Percentiles rank a stretch among this genome's conserved stretches.
These are phyloP conservation scores for Rehmannia glutinosa DNA, from an alignment of 257 asterid genomes.

Conservation along the genomic window DNA sequence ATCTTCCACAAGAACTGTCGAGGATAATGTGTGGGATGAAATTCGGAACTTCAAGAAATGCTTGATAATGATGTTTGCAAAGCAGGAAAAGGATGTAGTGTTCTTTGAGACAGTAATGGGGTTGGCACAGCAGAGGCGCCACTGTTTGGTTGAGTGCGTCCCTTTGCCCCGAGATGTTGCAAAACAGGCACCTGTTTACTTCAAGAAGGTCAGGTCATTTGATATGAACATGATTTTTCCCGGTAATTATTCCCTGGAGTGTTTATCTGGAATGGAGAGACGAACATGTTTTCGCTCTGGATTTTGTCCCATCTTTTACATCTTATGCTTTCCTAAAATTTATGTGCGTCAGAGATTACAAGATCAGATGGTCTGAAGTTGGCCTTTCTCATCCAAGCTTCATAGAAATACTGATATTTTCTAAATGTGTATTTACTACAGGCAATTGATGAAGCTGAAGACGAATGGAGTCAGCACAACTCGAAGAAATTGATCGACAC, in stretches of 20 bases:
- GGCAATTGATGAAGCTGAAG: constrained; percentile 99
- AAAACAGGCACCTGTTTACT: constrained; percentile 88
- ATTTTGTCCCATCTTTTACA: neutral
- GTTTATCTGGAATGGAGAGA: neutral
- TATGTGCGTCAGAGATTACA: neutral
- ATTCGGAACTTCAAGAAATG: constrained; percentile 96
- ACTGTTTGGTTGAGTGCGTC: constrained; percentile 86
- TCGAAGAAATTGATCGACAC: constrained; percentile 97
- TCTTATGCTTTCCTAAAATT: neutral
- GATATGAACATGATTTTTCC: neutral
- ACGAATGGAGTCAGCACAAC: constrained; percentile 97
- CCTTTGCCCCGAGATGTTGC: constrained; percentile 81
- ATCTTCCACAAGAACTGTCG: constrained; percentile 73
- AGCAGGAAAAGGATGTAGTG: constrained; percentile 78
- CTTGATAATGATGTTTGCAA: constrained; percentile 86
- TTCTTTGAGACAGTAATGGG: constrained; percentile 92
- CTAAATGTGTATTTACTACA: constrained; percentile 17
- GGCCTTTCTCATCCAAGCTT: neutral
- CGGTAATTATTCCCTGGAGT: neutral
- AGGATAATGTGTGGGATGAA: constrained; percentile 91
- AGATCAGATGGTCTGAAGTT: neutral
- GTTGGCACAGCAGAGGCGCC: constrained; percentile 71
- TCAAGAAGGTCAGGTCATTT: constrained; percentile 68
- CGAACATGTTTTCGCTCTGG: neutral
- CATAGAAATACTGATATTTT: neutral